These are phyloP conservation scores for Hyaloscypha bicolor DNA, from an alignment of 495 filamentous ascomycete species.

Conservation along the genomic window DNA sequence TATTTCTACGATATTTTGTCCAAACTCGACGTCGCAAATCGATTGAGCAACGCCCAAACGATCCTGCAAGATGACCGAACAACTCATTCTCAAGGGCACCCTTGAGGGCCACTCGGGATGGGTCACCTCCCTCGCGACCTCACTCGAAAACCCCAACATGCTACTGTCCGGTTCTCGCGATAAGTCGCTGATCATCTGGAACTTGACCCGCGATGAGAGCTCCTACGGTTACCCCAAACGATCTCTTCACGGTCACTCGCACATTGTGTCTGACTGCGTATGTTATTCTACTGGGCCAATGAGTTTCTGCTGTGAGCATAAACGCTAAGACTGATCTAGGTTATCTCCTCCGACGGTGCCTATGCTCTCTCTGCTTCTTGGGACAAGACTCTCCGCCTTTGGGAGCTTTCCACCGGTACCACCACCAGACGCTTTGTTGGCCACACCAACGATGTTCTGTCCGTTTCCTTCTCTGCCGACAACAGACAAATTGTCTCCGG, in stretches of 20 bases:
- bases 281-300: slow-evolving; percentile 41
- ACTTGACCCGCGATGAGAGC: slow-evolving; percentile 97
- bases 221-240: slow-evolving; percentile 98
- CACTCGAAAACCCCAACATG: slow-evolving; percentile 99
- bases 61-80: slow-evolving; percentile 77
- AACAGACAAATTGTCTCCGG: slow-evolving; percentile 99
- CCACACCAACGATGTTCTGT: slow-evolving; percentile 99
- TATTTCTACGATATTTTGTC: slow-evolving; percentile 10
- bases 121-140: slow-evolving; percentile 91
- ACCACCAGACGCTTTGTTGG: slow-evolving; percentile 98
- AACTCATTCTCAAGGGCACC: slow-evolving; percentile 95
- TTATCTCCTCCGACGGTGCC: slow-evolving; percentile 99
- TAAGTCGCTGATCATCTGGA: slow-evolving; percentile 99
- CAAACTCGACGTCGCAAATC: slow-evolving; percentile 27
- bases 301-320: slow-evolving; percentile 8
- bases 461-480: slow-evolving; percentile 99
- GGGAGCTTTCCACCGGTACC: slow-evolving; percentile 95
- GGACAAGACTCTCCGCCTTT: slow-evolving; percentile 99
- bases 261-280: slow-evolving; percentile 99
- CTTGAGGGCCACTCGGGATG: slow-evolving; percentile 92
- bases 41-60: slow-evolving; percentile 27
- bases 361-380: slow-evolving; percentile 98
- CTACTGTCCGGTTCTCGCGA: slow-evolving; percentile 96
- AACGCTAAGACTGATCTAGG: slow-evolving; percentile 55
- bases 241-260: slow-evolving; percentile 96